Evolutionary conservation across 1,139 yeast genomes (phyloP).

Genomic region (Kurtzmaniella quercitrusa): DNA sequence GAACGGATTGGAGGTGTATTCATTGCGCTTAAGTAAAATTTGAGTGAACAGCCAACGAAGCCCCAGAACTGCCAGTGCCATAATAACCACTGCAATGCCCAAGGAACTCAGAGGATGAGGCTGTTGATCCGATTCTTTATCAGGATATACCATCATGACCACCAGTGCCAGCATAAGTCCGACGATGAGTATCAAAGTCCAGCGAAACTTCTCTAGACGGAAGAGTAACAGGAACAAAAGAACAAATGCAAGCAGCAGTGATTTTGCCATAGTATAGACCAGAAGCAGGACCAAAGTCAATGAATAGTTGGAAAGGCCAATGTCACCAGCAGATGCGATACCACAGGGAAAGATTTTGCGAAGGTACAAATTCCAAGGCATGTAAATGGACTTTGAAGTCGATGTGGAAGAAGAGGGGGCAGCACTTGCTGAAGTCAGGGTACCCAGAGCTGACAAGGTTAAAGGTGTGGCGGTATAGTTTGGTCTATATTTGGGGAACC

Average conservation of each 20-base stretch:
- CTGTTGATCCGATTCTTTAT: neutral
- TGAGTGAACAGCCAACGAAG: constrained; percentile 95
- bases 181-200: constrained; percentile 66
- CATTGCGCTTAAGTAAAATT: constrained; percentile 60
- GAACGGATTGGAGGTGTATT: constrained; percentile 67
- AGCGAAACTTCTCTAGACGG: constrained; percentile 66
- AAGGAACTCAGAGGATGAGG: constrained; percentile 20
- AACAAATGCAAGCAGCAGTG: constrained; percentile 83
- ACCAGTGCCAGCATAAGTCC: constrained; percentile 78
- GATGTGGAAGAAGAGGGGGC: constrained; percentile 1
- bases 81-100: constrained; percentile 71
- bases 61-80: constrained; percentile 82
- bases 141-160: constrained; percentile 68
- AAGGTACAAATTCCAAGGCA: constrained; percentile 34
- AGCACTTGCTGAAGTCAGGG: neutral
- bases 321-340: constrained; percentile 85
- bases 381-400: constrained; percentile 3
- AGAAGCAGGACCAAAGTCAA: constrained; percentile 75
- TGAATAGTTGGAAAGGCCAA: constrained; percentile 87
- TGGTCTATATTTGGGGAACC: constrained; percentile 50
- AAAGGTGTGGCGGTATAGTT: constrained; percentile 4
- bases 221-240: constrained; percentile 80
- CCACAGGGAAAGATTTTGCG: constrained; percentile 78
- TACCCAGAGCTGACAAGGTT: neutral
- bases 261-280: constrained; percentile 89